Percentiles rank a stretch among this genome's conserved stretches.
Evolutionary conservation across 306 rosid species (phyloP).

Genomic region (Crotalaria pallida): DNA sequence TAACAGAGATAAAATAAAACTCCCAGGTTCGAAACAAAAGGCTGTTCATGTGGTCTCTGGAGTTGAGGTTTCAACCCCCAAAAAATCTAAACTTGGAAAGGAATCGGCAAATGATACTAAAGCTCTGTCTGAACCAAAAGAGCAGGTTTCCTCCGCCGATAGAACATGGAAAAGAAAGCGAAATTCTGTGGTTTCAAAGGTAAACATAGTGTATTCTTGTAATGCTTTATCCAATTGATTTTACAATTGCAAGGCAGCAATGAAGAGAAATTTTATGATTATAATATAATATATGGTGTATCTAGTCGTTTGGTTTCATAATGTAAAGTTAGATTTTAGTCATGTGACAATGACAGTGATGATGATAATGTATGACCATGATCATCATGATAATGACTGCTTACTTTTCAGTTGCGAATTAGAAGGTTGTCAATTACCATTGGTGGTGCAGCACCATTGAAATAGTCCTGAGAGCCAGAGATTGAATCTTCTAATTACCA

Average conservation of each 20-base stretch:
- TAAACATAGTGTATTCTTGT: constrained; percentile 7
- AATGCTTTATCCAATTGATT: neutral
- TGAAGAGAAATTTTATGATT: neutral
- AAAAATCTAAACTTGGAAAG: constrained; percentile 60
- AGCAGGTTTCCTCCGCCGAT: constrained; percentile 31
- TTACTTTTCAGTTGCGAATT: neutral
- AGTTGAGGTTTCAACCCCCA: constrained; percentile 40
- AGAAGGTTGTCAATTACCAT: neutral
- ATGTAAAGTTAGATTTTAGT: neutral
- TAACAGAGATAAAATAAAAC: constrained; percentile 47
- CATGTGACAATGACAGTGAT: neutral
- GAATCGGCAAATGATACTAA: constrained; percentile 32
- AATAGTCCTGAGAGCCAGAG: neutral
- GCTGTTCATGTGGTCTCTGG: constrained; percentile 29
- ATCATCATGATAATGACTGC: neutral
- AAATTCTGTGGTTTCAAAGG: constrained; percentile 48
- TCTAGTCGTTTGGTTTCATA: neutral
- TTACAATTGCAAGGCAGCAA: neutral
- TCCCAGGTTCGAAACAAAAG: constrained; percentile 29
- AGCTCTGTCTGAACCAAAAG: constrained; percentile 45
- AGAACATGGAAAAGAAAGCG: constrained; percentile 55
- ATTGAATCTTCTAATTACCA: neutral
- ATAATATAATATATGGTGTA: neutral
- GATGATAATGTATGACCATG: neutral
- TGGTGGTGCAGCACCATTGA: neutral